phyloP scores from a whole-genome alignment of 73 alveolate species.

The Paramecium sonneborni region DNA sequence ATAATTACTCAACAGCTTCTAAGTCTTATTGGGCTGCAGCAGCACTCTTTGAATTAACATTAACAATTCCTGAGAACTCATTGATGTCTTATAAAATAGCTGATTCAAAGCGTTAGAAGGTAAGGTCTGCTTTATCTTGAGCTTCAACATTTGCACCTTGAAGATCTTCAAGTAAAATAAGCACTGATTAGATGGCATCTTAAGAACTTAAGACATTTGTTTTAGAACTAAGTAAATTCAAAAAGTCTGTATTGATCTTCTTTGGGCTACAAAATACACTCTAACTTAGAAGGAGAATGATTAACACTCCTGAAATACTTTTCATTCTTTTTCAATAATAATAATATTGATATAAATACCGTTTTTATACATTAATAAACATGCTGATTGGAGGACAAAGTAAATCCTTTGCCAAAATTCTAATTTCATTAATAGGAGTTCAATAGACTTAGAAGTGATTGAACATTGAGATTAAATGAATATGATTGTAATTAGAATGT shows the following conservation, averaged over 20 bases:
- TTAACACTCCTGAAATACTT: not conserved
- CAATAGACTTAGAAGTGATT: not conserved
- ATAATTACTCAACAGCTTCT: conserved; percentile 38
- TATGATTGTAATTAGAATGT: not conserved
- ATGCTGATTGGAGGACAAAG: not conserved
- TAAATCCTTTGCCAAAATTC: not conserved
- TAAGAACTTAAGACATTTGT: conserved; percentile 1
- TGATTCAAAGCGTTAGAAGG: conserved; percentile 21
- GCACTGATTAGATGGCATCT: conserved; percentile 36
- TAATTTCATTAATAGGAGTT: not conserved
- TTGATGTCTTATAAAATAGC: conserved; percentile 4
- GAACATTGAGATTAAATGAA: not conserved
- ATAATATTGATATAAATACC: conserved; percentile 21
- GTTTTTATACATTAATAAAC: conserved; percentile 2
- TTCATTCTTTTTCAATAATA: conserved; percentile 18
- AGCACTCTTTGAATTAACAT: conserved; percentile 43
- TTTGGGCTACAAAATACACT: conserved; percentile 6
- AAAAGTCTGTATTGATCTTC: conserved; percentile 34
- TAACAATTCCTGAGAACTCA: conserved; percentile 53
- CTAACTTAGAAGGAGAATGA: not conserved
- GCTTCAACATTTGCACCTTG: conserved; percentile 41
- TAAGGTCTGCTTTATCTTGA: conserved; percentile 32
- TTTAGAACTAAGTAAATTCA: conserved; percentile 36
- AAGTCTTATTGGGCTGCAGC: conserved; percentile 38
- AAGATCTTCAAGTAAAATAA: not conserved